A percentile compares a stretch with the other conserved stretches of the same genome.
Evolutionary conservation across 495 filamentous ascomycete genomes (phyloP).

Genomic region (Neurospora pannonica): DNA sequence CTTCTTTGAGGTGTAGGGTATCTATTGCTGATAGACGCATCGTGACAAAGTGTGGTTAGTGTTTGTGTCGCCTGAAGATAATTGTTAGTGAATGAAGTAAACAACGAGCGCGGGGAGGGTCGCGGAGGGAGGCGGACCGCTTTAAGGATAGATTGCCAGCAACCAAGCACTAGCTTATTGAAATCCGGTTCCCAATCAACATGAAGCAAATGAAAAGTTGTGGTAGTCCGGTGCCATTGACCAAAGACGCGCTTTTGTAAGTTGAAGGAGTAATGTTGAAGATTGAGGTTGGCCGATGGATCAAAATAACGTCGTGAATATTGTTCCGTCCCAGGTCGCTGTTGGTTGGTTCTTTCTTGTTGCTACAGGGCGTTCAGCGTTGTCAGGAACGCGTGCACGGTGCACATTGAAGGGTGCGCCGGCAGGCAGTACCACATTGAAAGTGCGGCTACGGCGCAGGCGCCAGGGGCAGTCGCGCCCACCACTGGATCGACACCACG

Average conservation of each 20-base stretch:
- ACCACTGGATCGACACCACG: not conserved
- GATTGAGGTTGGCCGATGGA: not conserved
- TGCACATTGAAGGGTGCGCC: not conserved
- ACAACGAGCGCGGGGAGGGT: not conserved
- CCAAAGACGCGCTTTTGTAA: not conserved
- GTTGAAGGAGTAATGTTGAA: not conserved
- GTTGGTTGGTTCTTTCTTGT: not conserved
- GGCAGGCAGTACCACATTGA: not conserved
- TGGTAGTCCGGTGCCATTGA: not conserved
- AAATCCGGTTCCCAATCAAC: not conserved
- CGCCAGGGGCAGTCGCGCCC: not conserved
- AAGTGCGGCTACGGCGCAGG: not conserved
- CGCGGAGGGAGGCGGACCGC: not conserved
- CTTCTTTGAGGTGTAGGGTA: constrained; percentile 41
- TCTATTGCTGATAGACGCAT: constrained; percentile 38
- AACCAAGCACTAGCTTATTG: not conserved
- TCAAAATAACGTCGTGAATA: not conserved
- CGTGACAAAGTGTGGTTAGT: not conserved
- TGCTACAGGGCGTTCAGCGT: not conserved
- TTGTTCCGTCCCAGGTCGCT: not conserved
- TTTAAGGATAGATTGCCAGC: not conserved
- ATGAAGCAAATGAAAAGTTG: not conserved
- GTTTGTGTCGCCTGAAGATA: not conserved
- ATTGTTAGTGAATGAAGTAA: not conserved
- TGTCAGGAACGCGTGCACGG: not conserved